phyloP scores from a whole-genome alignment of 2,329 filamentous ascomycete genomes.

The Metarhizium robertsii region DNA sequence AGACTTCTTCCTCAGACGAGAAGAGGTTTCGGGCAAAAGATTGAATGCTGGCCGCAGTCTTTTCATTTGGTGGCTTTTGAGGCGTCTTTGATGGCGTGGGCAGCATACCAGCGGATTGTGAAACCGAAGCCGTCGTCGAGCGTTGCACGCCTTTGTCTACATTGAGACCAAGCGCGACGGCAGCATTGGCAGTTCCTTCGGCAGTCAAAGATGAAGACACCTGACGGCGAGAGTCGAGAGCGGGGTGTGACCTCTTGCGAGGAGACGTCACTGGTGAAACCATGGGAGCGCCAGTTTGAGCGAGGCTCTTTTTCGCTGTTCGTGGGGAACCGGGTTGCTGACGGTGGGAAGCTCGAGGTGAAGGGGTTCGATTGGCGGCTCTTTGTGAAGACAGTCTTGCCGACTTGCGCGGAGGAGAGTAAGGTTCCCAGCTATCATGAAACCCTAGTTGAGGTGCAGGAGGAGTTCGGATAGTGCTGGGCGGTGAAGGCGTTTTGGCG shows the following conservation, averaged over 20 bases:
- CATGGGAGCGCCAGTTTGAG: conserved; percentile 20
- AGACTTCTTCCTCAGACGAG: conserved; percentile 45
- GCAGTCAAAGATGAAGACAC: conserved; percentile 35
- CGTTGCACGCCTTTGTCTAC: conserved; percentile 18
- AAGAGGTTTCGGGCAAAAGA: conserved; percentile 55
- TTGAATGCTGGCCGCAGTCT: conserved; percentile 40
- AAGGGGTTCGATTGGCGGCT: conserved; percentile 44
- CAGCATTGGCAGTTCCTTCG: conserved; percentile 32
- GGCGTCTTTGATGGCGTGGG: conserved; percentile 75
- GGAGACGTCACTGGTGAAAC: conserved; percentile 37
- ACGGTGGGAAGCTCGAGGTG: conserved; percentile 33
- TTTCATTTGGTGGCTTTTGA: conserved; percentile 47
- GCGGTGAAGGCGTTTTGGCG: conserved; percentile 48
- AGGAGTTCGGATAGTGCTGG: conserved; percentile 52
- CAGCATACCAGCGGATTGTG: conserved; percentile 46
- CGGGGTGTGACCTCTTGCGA: conserved; percentile 39
- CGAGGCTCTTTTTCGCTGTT: conserved; percentile 20
- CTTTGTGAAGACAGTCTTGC: conserved; percentile 52
- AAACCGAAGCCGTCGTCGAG: conserved; percentile 17
- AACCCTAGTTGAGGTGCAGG: conserved; percentile 59
- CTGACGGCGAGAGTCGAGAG: conserved; percentile 37
- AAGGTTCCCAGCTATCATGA: conserved; percentile 63
- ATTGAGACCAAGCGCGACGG: conserved; percentile 29
- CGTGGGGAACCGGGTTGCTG: conserved; percentile 21
- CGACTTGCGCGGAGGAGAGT: conserved; percentile 61